Percentiles rank a stretch among this genome's conserved stretches.
These are phyloP conservation scores for Chaetomium sp. DNA, from an alignment of 2,329 filamentous ascomycete species.

Conservation along the genomic window DNA sequence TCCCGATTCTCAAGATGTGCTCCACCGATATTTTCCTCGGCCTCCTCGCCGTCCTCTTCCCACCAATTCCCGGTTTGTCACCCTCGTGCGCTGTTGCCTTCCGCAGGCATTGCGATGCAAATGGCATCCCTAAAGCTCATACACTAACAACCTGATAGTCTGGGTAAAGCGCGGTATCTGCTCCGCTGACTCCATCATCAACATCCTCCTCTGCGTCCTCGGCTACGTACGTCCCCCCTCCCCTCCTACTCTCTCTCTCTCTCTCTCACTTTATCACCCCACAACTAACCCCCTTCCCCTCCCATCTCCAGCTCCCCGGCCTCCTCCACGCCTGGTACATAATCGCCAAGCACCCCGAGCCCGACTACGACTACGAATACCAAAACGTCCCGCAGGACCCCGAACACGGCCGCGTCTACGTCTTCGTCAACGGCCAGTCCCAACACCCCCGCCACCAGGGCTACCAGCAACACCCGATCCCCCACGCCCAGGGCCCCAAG, in stretches of 20 bases:
- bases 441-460: neutral
- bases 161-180: conserved; percentile 97
- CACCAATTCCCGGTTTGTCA: conserved; percentile 55
- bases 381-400: conserved; percentile 46
- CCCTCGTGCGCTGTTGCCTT: neutral
- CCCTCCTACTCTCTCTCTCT: neutral
- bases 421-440: conserved; percentile 55
- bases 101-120: neutral
- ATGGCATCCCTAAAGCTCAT: neutral
- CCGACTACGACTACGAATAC: conserved; percentile 62
- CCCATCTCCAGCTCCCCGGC: conserved; percentile 58
- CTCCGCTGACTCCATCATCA: conserved; percentile 87
- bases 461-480: conserved; percentile 24
- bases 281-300: conserved; percentile 19
- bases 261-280: conserved; percentile 25
- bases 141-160: conserved; percentile 48
- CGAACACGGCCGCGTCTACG: conserved; percentile 61
- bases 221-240: conserved; percentile 49
- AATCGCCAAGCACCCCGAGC: conserved; percentile 81
- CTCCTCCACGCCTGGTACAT: conserved; percentile 98
- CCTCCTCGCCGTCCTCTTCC: conserved; percentile 58
- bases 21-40: conserved; percentile 56
- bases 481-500: conserved; percentile 28
- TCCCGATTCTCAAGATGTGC: conserved; percentile 41
- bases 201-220: conserved; percentile 79